A percentile compares a stretch with the other conserved stretches of the same genome.
phyloP scores from a whole-genome alignment of 176 grass and related monocot genomes.

The Carex kokanica region DNA sequence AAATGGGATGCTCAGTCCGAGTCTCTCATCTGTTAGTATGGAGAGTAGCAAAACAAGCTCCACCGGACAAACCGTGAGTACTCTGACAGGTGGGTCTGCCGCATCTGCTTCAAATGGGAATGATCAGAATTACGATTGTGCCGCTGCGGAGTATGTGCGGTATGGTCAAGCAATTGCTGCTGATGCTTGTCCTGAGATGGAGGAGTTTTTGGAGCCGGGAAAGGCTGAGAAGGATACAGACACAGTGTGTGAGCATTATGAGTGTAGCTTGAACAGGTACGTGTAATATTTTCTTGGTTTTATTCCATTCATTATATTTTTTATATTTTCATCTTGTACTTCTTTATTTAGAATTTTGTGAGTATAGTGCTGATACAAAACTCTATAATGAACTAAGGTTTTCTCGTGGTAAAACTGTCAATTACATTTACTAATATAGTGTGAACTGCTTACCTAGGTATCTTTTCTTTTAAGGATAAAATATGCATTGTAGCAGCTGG shows the following conservation, averaged over 20 bases:
- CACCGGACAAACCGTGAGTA: conserved; percentile 39
- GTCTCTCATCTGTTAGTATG: conserved; percentile 49
- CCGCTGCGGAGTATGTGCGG: conserved; percentile 22
- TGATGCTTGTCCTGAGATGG: conserved; percentile 43
- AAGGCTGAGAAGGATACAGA: conserved; percentile 24
- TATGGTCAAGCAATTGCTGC: conserved; percentile 14
- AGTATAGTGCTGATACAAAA: background rate
- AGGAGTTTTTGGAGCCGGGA: conserved; percentile 22
- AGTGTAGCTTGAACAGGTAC: conserved; percentile 81
- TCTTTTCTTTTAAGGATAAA: background rate
- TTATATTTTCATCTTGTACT: conserved; percentile 5
- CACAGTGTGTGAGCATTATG: conserved; percentile 41
- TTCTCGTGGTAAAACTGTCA: conserved; percentile 16
- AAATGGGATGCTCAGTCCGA: conserved; percentile 45
- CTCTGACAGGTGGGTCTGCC: conserved; percentile 39
- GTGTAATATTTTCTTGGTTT: background rate
- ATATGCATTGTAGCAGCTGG: background rate
- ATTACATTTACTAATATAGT: conserved; percentile 19
- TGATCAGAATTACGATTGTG: conserved; percentile 34
- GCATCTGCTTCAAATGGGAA: conserved; percentile 35
- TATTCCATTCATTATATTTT: conserved; percentile 15
- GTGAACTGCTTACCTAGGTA: conserved; percentile 13
- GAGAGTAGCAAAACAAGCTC: conserved; percentile 58
- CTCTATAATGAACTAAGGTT: background rate
- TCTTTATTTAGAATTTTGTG: background rate